Evolutionary conservation across 805 yeast genomes (phyloP).

Genomic region (Cyberlindnera saturnus): DNA sequence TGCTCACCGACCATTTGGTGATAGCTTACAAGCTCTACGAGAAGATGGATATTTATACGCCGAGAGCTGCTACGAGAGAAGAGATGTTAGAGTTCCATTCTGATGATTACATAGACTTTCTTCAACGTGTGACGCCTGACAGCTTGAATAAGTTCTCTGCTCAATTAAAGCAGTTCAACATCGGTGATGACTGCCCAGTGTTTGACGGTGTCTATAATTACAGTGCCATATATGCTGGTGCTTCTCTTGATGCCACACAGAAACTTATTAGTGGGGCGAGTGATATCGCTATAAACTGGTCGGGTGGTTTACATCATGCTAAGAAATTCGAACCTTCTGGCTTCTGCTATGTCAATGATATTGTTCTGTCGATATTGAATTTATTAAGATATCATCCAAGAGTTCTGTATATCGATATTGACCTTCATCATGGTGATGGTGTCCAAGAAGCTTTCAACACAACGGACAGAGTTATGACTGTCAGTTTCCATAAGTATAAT

Average conservation of each 20-base stretch:
- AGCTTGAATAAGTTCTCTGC: slow-evolving; percentile 63
- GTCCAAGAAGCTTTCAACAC: slow-evolving; percentile 96
- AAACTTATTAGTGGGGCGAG: slow-evolving; percentile 79
- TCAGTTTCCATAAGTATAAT: slow-evolving; percentile 86
- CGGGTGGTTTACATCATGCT: slow-evolving; percentile 96
- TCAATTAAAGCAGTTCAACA: slow-evolving; percentile 71
- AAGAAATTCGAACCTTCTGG: slow-evolving; percentile 93
- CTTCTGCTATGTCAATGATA: slow-evolving; percentile 92
- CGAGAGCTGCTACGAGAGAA: slow-evolving; percentile 74
- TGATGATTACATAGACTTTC: slow-evolving; percentile 87
- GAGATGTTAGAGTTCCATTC: slow-evolving; percentile 82
- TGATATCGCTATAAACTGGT: slow-evolving; percentile 93
- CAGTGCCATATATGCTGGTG: slow-evolving; percentile 85
- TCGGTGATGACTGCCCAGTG: slow-evolving; percentile 91
- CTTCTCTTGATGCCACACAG: slow-evolving; percentile 88
- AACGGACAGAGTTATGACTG: slow-evolving; percentile 94
- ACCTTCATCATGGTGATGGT: slow-evolving; percentile 96
- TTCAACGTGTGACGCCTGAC: slow-evolving; percentile 86
- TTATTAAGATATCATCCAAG: slow-evolving; percentile 85
- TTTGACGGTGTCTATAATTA: slow-evolving; percentile 92
- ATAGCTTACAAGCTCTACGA: slow-evolving; percentile 80
- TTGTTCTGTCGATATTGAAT: slow-evolving; percentile 82
- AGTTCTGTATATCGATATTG: slow-evolving; percentile 89
- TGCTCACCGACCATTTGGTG: slow-evolving; percentile 90
- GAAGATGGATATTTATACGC: slow-evolving; percentile 83